Evolutionary conservation across 2,329 filamentous ascomycete species (phyloP), one percentile per base, ranked within the genome.

Genomic region (Diaporthe citriasiana): DNA sequence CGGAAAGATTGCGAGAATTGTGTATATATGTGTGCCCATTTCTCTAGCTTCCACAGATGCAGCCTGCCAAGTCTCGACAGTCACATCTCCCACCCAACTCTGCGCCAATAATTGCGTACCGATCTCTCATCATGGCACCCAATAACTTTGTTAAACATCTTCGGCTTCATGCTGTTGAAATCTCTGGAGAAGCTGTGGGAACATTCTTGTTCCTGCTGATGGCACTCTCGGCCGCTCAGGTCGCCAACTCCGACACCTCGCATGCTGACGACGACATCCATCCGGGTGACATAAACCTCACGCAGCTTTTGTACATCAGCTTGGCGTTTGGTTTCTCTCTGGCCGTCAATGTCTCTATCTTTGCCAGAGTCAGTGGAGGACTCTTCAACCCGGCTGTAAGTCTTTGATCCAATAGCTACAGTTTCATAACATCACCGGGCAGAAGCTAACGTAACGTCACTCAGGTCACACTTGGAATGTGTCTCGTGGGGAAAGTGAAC

Each of bases 381-480:
- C 68, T 75, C 38, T 75, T 75, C 68, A 75, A 75, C 55, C 74
- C 74, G 27, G 71, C 74, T 50, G 74, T 75, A 72, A 55, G 74
- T 74, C 42, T 51, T 55, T 15, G 15, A 5, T 53, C 17, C 17
- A 25, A 38, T 25, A 15, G 17, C n/a, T 30, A 66, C 63, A 7
- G 27, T 22, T 25, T 22, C 13, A 10, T 19, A 27, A 45, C 10
- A 33, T 38, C 22, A 1, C 50, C 19, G 8, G n/a, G 9, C 35
- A 56, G 50, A 25, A 30, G 47, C 63, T 53, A 30, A 68, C n/a
- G 10, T 0, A 3, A 19, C 25, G 3, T 6, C 5, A 50, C 33
- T 13, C n/a, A 75, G 74, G 72, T 75, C 22, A 88, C 87, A 0
- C 80, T 89, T 1, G 87, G 84, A 1, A 84, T 89, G 50, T 84